phyloP scores from a whole-genome alignment of 2,329 filamentous ascomycete species.

The Neoascochyta sp. region DNA sequence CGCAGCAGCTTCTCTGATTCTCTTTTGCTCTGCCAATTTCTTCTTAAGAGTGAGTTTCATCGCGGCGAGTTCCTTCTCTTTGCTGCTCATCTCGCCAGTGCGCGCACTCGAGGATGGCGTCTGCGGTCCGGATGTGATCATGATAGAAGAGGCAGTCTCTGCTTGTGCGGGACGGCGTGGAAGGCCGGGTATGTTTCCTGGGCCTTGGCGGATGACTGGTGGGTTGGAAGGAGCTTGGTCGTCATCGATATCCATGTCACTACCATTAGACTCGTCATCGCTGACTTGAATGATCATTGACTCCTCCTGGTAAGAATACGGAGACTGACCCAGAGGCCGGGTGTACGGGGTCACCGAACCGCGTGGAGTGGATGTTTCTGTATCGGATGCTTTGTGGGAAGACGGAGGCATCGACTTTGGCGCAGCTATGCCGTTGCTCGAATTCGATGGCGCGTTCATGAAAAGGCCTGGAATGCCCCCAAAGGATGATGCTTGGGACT shows the following conservation, averaged over 20 bases:
- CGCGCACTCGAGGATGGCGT: conserved; percentile 37
- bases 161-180: conserved; percentile 24
- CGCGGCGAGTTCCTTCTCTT: conserved; percentile 51
- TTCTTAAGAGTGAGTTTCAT: conserved; percentile 26
- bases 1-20: conserved; percentile 16
- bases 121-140: conserved; percentile 35
- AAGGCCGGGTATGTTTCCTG: conserved; percentile 19
- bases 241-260: conserved; percentile 62
- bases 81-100: conserved; percentile 45
- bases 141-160: conserved; percentile 20
- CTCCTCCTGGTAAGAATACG: conserved; percentile 48
- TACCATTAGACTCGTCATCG: conserved; percentile 61
- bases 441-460: conserved; percentile 38
- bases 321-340: conserved; percentile 59
- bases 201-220: conserved; percentile 8
- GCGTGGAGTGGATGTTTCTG: conserved; percentile 48
- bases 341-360: conserved; percentile 44
- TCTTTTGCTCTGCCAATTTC: conserved; percentile 23
- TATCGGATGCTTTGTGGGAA: conserved; percentile 59
- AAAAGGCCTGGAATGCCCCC: conserved; percentile 52
- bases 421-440: conserved; percentile 4
- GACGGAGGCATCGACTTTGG: conserved; percentile 8
- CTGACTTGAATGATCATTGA: conserved; percentile 81
- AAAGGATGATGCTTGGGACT: conserved; percentile 15
- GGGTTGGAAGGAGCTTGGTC: conserved; percentile 46